These are phyloP conservation scores for Salix koriyanagi DNA, from an alignment of 345 rosid species.

Conservation along the genomic window DNA sequence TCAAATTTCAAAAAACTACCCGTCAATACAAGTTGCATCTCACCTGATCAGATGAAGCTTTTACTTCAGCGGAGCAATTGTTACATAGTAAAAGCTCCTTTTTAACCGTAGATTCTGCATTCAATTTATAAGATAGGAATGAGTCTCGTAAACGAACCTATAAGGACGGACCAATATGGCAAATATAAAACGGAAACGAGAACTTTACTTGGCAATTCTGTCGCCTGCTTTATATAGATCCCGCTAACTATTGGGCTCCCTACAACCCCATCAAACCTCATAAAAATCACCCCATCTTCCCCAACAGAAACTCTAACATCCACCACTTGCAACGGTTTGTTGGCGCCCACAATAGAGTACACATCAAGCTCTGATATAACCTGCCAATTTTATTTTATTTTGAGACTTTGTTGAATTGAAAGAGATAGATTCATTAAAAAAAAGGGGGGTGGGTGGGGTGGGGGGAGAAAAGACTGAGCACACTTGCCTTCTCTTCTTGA, in stretches of 20 bases:
- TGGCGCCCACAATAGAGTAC: constrained; percentile 17
- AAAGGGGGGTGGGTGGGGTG: too few relatives aligned
- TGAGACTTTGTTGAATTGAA: not conserved
- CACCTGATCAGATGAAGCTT: constrained; percentile 7
- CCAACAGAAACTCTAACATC: constrained; percentile 6
- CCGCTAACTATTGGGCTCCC: constrained; percentile 21
- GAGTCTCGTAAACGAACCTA: not conserved
- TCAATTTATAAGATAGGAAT: constrained; percentile 4
- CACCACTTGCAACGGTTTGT: constrained; percentile 15
- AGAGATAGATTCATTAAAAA: not conserved
- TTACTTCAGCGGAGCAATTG: constrained; percentile 10
- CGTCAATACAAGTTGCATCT: not conserved
- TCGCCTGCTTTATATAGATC: constrained; percentile 13
- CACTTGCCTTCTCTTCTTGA: constrained; percentile 22
- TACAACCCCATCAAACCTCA: constrained; percentile 20
- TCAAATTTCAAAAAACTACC: not conserved
- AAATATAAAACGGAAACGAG: not conserved
- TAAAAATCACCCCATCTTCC: constrained; percentile 5
- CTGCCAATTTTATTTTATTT: not conserved
- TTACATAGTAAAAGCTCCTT: constrained; percentile 1
- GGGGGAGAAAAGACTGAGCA: not conserved
- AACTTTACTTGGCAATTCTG: not conserved
- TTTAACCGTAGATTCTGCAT: constrained; percentile 9
- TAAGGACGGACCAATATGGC: not conserved
- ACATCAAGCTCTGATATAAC: constrained; percentile 20